Percentiles rank a stretch among this genome's conserved stretches.
phyloP scores from a whole-genome alignment of 495 filamentous ascomycete genomes.

The Tuber indicum region DNA sequence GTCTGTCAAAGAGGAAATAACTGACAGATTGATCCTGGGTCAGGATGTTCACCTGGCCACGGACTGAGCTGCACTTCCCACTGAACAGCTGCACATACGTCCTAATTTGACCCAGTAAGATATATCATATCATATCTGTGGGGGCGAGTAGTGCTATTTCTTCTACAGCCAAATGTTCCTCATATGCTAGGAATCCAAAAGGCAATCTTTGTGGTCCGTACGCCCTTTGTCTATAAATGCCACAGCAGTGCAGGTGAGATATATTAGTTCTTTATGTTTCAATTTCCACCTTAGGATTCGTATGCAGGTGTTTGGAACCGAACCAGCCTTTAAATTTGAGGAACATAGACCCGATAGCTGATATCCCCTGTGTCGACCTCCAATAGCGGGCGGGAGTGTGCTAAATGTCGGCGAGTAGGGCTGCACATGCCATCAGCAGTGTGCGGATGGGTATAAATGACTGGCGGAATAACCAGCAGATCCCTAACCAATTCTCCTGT shows the following conservation, averaged over 20 bases:
- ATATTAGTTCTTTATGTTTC: neutral
- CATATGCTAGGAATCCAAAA: neutral
- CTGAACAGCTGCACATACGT: neutral
- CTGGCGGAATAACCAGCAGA: neutral
- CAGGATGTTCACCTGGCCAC: neutral
- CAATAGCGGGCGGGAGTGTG: neutral
- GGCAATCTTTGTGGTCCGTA: neutral
- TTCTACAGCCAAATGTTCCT: neutral
- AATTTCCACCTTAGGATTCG: neutral
- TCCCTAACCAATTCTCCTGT: neutral
- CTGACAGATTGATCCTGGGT: too few species aligned
- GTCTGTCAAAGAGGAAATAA: neutral
- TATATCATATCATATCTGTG: too few species aligned
- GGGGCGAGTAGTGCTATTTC: neutral
- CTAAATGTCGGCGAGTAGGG: neutral
- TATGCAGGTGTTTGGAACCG: neutral
- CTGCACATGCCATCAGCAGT: neutral
- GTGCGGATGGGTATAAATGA: neutral
- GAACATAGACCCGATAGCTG: neutral
- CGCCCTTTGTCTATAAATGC: neutral
- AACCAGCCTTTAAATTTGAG: neutral
- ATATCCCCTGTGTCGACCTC: neutral
- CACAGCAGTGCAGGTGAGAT: neutral
- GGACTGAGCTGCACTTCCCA: neutral
- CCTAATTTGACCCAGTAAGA: neutral